Evolutionary conservation across 257 asterid genomes (phyloP), one percentile per base, ranked within the genome.

Genomic region (Petrea volubilis): DNA sequence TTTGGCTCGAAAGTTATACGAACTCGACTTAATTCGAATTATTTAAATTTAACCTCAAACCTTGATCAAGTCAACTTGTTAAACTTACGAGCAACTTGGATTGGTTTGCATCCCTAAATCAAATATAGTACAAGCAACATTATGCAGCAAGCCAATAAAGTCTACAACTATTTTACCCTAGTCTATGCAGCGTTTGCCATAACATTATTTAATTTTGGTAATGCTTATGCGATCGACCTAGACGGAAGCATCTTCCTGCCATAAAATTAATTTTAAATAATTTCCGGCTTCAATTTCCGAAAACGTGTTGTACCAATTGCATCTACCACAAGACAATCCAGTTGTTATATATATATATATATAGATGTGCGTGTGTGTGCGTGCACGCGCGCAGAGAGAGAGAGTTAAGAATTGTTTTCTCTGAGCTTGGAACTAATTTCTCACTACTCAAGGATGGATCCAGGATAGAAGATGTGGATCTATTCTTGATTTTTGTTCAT

Each of bases 211-310:
- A 44, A 64, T 25, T 31, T 27, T n/a, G 57, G 70, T 43, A 13
- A 7, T 27, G 24, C 40, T 56, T 53, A 60, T 68, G 62, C 58
- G 25, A 7, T 7, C 57, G 46, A 17, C 64, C 58, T 47, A 14
- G 65, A 41, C 40, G 57, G 55, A 70, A 62, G 63, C 78, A 61
- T 64, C 53, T 65, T 25, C 60, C 25, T 64, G 57, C 65, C 25
- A 11, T 29, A 6, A 15, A 2, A 59, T 15, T 59, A 59, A 11
- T 59, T 33, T 17, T 40, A 25, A 49, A 53, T 21, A 34, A 64
- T 40, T 50, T 25, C 8, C 20, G 65, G 70, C 59, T 74, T 41
- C 75, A 52, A 69, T 53, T 76, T 69, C 68, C 79, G 38, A 75
- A 29, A 46, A 62, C 80, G 67, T 47, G 75, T 43, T 43, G 55